phyloP scores from a whole-genome alignment of 1,284 basidiomycete species.

The Cryptococcus neoformans region DNA sequence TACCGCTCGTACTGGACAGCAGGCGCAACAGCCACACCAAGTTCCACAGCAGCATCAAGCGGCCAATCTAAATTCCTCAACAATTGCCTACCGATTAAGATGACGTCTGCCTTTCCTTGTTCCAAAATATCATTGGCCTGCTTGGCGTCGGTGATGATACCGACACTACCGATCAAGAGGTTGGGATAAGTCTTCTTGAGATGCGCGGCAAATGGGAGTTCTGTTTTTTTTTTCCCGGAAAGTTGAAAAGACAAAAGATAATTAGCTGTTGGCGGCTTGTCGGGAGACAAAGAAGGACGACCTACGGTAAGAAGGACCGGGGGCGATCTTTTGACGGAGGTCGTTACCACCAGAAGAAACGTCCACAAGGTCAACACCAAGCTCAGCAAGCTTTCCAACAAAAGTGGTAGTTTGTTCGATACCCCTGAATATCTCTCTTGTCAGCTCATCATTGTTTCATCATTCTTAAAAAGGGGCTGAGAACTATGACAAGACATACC shows the following conservation, averaged over 20 bases:
- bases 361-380: constrained; percentile 71
- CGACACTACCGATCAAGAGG: constrained; percentile 64
- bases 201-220: constrained; percentile 68
- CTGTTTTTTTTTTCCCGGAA: constrained; percentile 8
- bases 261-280: neutral
- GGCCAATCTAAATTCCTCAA: constrained; percentile 49
- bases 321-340: constrained; percentile 56
- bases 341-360: constrained; percentile 68
- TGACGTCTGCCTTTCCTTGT: constrained; percentile 64
- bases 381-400: constrained; percentile 57
- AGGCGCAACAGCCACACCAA: constrained; percentile 45
- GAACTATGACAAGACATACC: constrained; percentile 20
- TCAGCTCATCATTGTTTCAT: neutral
- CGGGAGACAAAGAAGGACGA: no score
- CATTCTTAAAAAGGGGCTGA: neutral
- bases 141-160: constrained; percentile 63
- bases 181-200: constrained; percentile 63
- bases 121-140: constrained; percentile 66
- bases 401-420: constrained; percentile 68
- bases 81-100: constrained; percentile 63
- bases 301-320: constrained; percentile 65
- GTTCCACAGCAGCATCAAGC: constrained; percentile 39
- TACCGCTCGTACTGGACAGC: constrained; percentile 46
- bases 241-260: neutral
- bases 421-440: constrained; percentile 60